phyloP scores from a whole-genome alignment of 73 alveolate species.

The Chromera velia region DNA sequence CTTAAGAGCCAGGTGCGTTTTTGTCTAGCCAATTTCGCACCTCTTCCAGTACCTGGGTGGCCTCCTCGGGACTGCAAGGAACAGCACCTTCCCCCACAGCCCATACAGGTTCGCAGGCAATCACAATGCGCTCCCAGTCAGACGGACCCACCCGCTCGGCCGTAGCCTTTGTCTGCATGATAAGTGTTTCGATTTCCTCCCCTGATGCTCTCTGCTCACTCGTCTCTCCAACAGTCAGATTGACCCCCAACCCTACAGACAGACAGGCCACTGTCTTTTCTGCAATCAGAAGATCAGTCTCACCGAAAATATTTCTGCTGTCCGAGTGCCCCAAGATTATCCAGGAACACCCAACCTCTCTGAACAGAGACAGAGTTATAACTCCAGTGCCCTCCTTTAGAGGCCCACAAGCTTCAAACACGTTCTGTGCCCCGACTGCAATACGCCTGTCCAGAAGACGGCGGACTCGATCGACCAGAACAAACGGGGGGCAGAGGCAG shows the following conservation, averaged over 20 bases:
- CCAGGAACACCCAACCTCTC: slow-evolving; percentile 26
- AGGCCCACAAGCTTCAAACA: no score
- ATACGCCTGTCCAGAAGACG: no score
- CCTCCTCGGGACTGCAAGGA: slow-evolving; percentile 38
- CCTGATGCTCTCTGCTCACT: no score
- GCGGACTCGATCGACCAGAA: no score
- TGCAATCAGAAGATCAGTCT: slow-evolving; percentile 7
- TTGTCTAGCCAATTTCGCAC: not conserved
- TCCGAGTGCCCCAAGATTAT: slow-evolving; percentile 32
- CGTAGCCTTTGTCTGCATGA: no score
- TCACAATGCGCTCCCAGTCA: slow-evolving; percentile 59
- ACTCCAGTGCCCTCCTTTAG: no score
- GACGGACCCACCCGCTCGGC: no score
- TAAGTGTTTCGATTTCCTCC: no score
- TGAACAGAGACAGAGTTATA: not conserved
- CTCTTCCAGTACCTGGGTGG: slow-evolving; percentile 1
- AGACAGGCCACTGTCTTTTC: no score
- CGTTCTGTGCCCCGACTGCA: no score
- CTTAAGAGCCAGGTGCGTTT: not conserved
- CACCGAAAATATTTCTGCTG: slow-evolving; percentile 38
- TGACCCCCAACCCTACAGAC: slow-evolving; percentile 25
- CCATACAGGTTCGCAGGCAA: slow-evolving; percentile 84
- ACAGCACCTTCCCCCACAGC: slow-evolving; percentile 76
- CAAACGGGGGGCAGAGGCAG: no score
- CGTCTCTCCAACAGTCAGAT: no score